Evolutionary conservation across 179 eudicot species (phyloP), one percentile per base, ranked within the genome.

Genomic region (Beta lomatogona): DNA sequence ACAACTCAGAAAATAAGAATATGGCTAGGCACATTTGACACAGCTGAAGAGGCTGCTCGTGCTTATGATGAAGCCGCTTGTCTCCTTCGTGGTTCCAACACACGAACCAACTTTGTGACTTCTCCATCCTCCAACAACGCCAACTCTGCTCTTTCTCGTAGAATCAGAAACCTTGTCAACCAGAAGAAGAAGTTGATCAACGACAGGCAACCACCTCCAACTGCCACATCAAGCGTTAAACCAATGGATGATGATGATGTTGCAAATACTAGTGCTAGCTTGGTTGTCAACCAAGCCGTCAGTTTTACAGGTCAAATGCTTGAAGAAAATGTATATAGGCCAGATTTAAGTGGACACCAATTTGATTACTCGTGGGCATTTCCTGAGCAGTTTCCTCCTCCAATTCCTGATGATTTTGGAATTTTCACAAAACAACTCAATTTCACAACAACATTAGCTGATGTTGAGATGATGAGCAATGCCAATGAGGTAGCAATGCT

Each of bases 41-140:
- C 94, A 0, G 93, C 97, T 0, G 97, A 93, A 83, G 97, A 90
- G 58, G 95, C 97, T 4, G 97, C 97, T 68, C 89, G 86, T 44
- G 95, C 97, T 28, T 93, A 92, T 21, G 97, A 92, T 66, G 94
- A 93, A 68, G 97, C 95, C 10, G 97, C 97, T 28, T 90, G 89
- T 28, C 95, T 93, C 57, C 94, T 93, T 3, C 92, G 97, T 22
- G 97, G 97, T 1, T 82, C 93, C 58, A 90, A 93, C 45, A 92
- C 97, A 0, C 89, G 95, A 53, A 93, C 97, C 18, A 93, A 92
- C 78, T 92, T 92, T 81, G 74, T 85, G n/a, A 85, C 83, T 13
- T 77, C 80, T 58, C 80, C 86, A 82, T 65, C 87, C 88, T 18
- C 72, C 60, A 21, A n/a, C 21, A 53, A 63, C 57, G 10, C 75